A percentile compares a stretch with the other conserved stretches of the same genome.
Conservation (phyloP, 108 stramenopile species). For the Fragilaria radians region DNA sequence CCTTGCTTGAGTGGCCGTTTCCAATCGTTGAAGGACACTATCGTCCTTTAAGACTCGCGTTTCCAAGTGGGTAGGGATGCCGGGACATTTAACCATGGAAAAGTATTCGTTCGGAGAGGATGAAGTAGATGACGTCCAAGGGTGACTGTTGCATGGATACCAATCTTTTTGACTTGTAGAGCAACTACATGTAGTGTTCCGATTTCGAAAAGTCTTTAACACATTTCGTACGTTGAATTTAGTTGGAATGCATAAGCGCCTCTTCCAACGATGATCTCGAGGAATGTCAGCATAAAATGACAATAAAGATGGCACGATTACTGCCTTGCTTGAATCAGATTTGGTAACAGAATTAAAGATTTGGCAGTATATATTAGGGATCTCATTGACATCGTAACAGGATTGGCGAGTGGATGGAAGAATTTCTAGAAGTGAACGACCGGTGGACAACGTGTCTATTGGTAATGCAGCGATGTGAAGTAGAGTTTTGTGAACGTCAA, state of each 20-base stretch:
- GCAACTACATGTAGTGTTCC: slow-evolving; percentile 14
- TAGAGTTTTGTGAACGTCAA: slow-evolving; percentile 44
- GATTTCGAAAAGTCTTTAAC: not conserved
- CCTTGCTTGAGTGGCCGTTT: not conserved
- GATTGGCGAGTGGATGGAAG: not conserved
- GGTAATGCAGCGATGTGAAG: slow-evolving; percentile 4
- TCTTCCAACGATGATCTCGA: slow-evolving; percentile 2
- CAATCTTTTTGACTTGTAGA: slow-evolving; percentile 13
- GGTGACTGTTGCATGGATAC: slow-evolving; percentile 17
- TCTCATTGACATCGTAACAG: slow-evolving; percentile 1
- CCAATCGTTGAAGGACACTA: not conserved
- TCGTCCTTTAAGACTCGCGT: slow-evolving; percentile 1
- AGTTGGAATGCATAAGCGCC: not conserved
- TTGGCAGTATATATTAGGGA: slow-evolving; percentile 13
- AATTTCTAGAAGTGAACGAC: not conserved
- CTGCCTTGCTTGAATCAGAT: not conserved
- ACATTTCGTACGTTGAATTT: not conserved
- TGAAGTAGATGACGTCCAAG: slow-evolving; percentile 4
- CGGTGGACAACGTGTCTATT: not conserved
- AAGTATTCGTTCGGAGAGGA: not conserved
- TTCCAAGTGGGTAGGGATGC: not conserved
- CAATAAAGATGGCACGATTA: slow-evolving; percentile 31
- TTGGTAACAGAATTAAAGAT: not conserved
- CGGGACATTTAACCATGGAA: not conserved
- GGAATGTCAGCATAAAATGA: slow-evolving; percentile 59